Evolutionary conservation across 2,329 filamentous ascomycete species (phyloP), one percentile per base, ranked within the genome.

Genomic region (Paramyrothecium roridum): DNA sequence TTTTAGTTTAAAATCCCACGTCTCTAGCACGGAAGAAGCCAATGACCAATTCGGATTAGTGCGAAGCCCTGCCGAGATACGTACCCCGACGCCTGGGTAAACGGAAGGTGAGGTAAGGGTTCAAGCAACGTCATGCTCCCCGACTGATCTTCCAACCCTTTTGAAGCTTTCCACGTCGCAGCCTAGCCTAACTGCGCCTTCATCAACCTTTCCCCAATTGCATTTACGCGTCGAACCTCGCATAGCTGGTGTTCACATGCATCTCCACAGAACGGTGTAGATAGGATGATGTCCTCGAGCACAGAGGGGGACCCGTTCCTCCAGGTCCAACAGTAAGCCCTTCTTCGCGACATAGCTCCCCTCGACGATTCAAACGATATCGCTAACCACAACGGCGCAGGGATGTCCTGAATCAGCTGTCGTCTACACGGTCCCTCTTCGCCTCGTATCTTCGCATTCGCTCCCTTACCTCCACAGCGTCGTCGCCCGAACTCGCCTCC

Each of bases 401-500:
- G 75, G 95, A 99, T 76, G 91, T 98, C 63, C 87, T 96, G 62
- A 78, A 86, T 60, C 89, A 96, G 58, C 86, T 99, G 60, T 83
- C 88, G 61, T 85, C 85, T 16, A 89, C 91, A 53, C 88, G 93
- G 11, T 88, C 93, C 52, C 86, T 97, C 55, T 97, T 97, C 80
- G 87, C 90, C 60, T 97, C 93, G 17, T 99, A 96, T 78, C 84
- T 96, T 47, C 93, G 95, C 69, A 99, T 99, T 76, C 91, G 92
- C 68, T 95, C 92, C 48, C 87, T 96, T 23, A 84, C 87, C 56
- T 87, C 87, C 45, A 82, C 84, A 10, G 76, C 87, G 16, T 80
- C 80, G 47, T 93, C 90, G 19, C 92, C 91, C 13, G 95, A 99
- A 71, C 90, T 99, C 57, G 84, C 90, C 67, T 86, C 88, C 52